A percentile compares a stretch with the other conserved stretches of the same genome.
Evolutionary conservation across 2,329 filamentous ascomycete species (phyloP).

Genomic region (Pseudogymnoascus sp.): DNA sequence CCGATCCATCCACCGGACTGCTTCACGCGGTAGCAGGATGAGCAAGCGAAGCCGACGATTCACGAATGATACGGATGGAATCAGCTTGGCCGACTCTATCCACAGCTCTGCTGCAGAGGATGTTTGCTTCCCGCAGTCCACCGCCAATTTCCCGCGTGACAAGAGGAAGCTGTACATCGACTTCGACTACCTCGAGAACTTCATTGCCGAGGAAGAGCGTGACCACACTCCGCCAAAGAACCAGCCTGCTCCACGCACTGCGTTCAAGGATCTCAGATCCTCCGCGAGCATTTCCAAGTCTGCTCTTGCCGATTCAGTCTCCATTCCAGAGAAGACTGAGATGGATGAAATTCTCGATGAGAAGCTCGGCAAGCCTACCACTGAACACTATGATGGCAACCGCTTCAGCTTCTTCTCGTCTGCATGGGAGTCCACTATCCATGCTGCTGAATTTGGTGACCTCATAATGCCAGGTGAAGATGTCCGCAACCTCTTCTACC

Average conservation of each 20-base stretch:
- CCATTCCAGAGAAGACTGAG: slow-evolving; percentile 41
- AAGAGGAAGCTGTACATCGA: slow-evolving; percentile 78
- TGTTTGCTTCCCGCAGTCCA: slow-evolving; percentile 75
- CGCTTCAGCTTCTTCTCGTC: slow-evolving; percentile 97
- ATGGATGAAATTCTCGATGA: slow-evolving; percentile 19
- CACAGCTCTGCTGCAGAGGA: slow-evolving; percentile 75
- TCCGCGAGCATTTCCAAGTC: slow-evolving; percentile 16
- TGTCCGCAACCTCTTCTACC: slow-evolving; percentile 75
- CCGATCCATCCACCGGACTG: slow-evolving; percentile 59
- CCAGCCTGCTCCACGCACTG: slow-evolving; percentile 24
- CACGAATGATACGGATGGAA: slow-evolving; percentile 54
- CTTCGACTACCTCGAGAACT: slow-evolving; percentile 90
- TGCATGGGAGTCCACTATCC: slow-evolving; percentile 85
- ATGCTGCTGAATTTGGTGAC: slow-evolving; percentile 81
- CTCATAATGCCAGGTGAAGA: slow-evolving; percentile 83
- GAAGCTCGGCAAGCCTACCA: slow-evolving; percentile 29
- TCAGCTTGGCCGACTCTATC: slow-evolving; percentile 50
- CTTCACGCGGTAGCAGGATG: slow-evolving; percentile 53
- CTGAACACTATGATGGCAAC: slow-evolving; percentile 54
- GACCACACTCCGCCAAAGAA: slow-evolving; percentile 30
- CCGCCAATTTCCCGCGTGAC: slow-evolving; percentile 57
- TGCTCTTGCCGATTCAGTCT: slow-evolving; percentile 35
- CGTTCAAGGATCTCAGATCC: slow-evolving; percentile 27
- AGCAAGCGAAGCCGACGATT: slow-evolving; percentile 47
- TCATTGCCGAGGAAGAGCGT: slow-evolving; percentile 59